Conservation (phyloP, 169 alveolate genomes). For the Cryptosporidium bovis region DNA sequence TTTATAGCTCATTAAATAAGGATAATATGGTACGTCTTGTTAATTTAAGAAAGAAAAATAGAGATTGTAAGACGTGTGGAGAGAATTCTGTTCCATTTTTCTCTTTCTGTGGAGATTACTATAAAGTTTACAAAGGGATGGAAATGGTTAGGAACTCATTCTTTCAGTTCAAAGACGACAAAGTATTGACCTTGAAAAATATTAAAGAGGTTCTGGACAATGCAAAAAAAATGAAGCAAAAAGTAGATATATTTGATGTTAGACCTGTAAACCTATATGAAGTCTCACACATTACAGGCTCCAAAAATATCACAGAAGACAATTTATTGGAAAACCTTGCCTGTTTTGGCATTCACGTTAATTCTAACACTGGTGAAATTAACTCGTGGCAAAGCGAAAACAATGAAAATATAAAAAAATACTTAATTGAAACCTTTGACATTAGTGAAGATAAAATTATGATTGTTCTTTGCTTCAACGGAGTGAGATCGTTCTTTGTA, state of each 20-base stretch:
- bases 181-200: not conserved
- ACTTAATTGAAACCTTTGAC: not conserved
- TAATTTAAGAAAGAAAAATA: constrained; percentile 80
- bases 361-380: constrained; percentile 52
- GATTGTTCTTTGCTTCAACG: constrained; percentile 35
- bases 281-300: constrained; percentile 45
- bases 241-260: constrained; percentile 65
- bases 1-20: constrained; percentile 82
- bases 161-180: constrained; percentile 13
- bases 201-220: constrained; percentile 8
- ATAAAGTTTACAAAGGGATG: constrained; percentile 75
- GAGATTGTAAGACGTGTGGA: constrained; percentile 81
- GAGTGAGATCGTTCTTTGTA: constrained; percentile 51
- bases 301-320: constrained; percentile 65
- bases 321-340: constrained; percentile 14
- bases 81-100: constrained; percentile 75
- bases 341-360: constrained; percentile 21
- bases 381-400: constrained; percentile 7
- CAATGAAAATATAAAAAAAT: not conserved
- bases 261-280: constrained; percentile 66
- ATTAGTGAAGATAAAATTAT: constrained; percentile 14
- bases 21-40: constrained; percentile 80
- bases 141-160: constrained; percentile 49
- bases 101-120: constrained; percentile 76
- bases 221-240: constrained; percentile 14